A percentile compares a stretch with the other conserved stretches of the same genome.
Evolutionary conservation across 192 early-diverging fungal genomes (phyloP).

Genomic region (Diversispora epigaea): DNA sequence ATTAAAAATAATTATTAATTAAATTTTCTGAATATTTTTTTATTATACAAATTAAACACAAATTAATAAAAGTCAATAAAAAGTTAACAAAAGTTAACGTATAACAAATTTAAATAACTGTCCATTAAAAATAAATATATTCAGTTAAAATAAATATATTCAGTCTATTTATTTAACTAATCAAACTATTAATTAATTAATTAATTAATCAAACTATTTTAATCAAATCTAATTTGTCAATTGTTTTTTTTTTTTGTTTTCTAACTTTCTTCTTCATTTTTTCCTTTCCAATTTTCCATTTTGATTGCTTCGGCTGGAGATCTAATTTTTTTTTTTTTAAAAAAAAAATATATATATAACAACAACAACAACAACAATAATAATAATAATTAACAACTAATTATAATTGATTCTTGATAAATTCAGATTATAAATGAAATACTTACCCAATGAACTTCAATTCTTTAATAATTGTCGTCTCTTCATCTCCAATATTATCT

Average conservation of each 20-base stretch:
- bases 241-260: neutral
- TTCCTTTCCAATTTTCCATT: slow-evolving; percentile 46
- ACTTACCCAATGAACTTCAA: slow-evolving; percentile 74
- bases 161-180: no score
- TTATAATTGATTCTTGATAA: neutral
- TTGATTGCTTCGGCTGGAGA: slow-evolving; percentile 45
- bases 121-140: no score
- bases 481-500: slow-evolving; percentile 83
- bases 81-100: no score
- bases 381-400: neutral
- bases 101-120: no score
- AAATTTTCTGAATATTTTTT: no score
- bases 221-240: no score
- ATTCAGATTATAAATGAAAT: neutral
- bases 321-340: slow-evolving; percentile 21
- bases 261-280: slow-evolving; percentile 22
- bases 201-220: no score
- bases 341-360: neutral
- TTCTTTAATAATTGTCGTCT: slow-evolving; percentile 79
- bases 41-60: no score
- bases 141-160: no score
- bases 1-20: no score
- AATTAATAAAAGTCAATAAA: no score
- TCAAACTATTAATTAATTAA: no score
- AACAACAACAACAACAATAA: neutral